A percentile compares a stretch with the other conserved stretches of the same genome.
phyloP scores from a whole-genome alignment of 1,139 yeast species.

The Nakaseomyces kungkrabaensis region DNA sequence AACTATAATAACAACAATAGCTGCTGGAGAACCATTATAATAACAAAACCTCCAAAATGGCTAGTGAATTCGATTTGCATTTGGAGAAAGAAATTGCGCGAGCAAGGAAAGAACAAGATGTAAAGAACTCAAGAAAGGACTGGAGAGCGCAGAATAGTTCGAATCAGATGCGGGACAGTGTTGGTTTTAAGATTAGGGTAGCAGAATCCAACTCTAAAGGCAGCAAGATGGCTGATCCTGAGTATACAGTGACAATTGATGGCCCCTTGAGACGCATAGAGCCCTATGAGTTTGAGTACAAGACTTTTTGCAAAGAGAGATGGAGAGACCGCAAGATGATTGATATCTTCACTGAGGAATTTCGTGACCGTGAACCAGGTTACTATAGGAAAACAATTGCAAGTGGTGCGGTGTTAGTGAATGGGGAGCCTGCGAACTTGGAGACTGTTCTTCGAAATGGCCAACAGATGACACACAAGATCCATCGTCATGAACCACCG shows the following conservation, averaged over 20 bases:
- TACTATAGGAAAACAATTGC: conserved; percentile 63
- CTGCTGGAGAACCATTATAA: too few relatives aligned
- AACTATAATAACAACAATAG: too few relatives aligned
- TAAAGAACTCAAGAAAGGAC: conserved; percentile 36
- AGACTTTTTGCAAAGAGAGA: conserved; percentile 82
- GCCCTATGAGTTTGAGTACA: conserved; percentile 81
- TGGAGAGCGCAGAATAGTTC: conserved; percentile 32
- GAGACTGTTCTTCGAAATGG: conserved; percentile 72
- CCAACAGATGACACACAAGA: conserved; percentile 69
- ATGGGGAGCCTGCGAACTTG: conserved; percentile 51
- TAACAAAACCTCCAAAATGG: neutral
- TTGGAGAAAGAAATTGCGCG: neutral
- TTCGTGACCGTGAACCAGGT: conserved; percentile 65
- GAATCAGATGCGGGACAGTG: conserved; percentile 18
- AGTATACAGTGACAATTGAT: conserved; percentile 33
- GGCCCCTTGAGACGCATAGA: conserved; percentile 62
- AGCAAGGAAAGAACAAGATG: conserved; percentile 33
- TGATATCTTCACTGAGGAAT: conserved; percentile 76
- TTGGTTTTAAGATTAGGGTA: conserved; percentile 26
- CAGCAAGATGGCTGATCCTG: conserved; percentile 28
- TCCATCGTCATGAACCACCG: conserved; percentile 88
- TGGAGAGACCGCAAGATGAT: conserved; percentile 78
- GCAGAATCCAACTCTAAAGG: conserved; percentile 31
- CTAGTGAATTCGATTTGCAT: neutral
- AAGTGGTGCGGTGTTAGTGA: conserved; percentile 64